Evolutionary conservation across 1,139 yeast genomes (phyloP).

Genomic region (Pichia sp.): DNA sequence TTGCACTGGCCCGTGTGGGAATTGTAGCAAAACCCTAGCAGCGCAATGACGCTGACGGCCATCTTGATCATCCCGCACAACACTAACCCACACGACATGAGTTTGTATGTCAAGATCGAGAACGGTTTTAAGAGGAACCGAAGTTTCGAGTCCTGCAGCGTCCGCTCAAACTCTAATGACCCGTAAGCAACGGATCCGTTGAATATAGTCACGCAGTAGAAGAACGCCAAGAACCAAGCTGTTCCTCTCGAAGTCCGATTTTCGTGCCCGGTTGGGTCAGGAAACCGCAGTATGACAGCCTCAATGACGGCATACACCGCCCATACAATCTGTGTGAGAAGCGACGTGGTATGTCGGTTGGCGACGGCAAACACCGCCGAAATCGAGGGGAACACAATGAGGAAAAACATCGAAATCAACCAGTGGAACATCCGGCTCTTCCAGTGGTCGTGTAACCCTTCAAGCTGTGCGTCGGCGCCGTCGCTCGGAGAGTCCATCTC

Average conservation of each 20-base stretch:
- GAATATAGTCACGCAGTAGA: constrained; percentile 46
- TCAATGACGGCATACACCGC: constrained; percentile 54
- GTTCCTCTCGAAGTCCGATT: constrained; percentile 65
- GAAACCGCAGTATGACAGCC: constrained; percentile 52
- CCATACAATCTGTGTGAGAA: constrained; percentile 45
- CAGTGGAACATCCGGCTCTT: constrained; percentile 61
- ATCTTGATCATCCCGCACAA: constrained; percentile 64
- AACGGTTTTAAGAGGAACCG: constrained; percentile 33
- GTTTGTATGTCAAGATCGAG: constrained; percentile 40
- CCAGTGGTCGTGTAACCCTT: constrained; percentile 30
- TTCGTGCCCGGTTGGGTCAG: constrained; percentile 62
- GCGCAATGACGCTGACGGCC: constrained; percentile 76
- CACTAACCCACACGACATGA: constrained; percentile 43
- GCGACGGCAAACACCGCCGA: constrained; percentile 55
- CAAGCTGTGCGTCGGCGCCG: constrained; percentile 18
- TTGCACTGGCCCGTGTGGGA: constrained; percentile 84
- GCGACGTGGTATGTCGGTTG: constrained; percentile 43
- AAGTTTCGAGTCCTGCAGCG: constrained; percentile 18
- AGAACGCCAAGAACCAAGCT: constrained; percentile 51
- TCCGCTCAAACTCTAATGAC: constrained; percentile 38
- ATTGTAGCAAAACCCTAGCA: constrained; percentile 80
- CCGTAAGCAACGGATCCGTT: constrained; percentile 56
- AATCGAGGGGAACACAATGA: constrained; percentile 53
- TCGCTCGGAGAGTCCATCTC: constrained; percentile 22
- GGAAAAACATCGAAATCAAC: constrained; percentile 45